Base-by-base conservation (phyloP, 768 basidiomycete species). In the Suillus brevipes region DNA sequence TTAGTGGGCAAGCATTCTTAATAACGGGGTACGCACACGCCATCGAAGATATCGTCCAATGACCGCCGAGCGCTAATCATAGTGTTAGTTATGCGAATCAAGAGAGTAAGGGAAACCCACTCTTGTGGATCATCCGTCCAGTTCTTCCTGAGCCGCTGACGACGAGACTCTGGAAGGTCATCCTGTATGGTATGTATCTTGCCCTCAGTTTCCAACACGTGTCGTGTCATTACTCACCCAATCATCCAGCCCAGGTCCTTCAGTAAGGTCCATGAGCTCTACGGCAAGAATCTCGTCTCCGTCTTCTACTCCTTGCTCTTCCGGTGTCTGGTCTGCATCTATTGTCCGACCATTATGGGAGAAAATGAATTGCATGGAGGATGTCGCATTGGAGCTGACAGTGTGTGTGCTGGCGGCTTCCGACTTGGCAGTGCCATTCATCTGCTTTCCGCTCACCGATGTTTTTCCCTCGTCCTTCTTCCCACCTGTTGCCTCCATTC, bases 201-300 rank as follows among this genome's bases (percentile, higher is more conserved):
- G 42, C 40, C 42, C 38, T 16, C 56, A 60, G 62, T 34, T 40
- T 55, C 16, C 37, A 53, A 62, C 49, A 43, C 25, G 25, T 42
- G 13, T 42, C 49, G 43, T 47, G 28, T 25, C 25, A 16, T 34
- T 53, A 77, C 87, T 75, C 71, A 89, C 90, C 83, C 85, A 84
- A 68, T 85, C 83, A 66, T 91, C 89, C 42, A 84, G 75, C 56
- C 81, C 80, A 8, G 87, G 81, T 38, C 85, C 85, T 61, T 90
- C 87, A 8, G 94, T 95, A 69, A 95, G 81, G 74, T 95, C 94
- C 91, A 94, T 92, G 76, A 95, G 78, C 78, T 95, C 94, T 23
- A 95, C 89, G 16, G 94, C 94, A 59, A 94, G 79, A 73, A 95
- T 92, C 77, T 94, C 92, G 74, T 95, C 94, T 6, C 88, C 88